A percentile compares a stretch with the other conserved stretches of the same genome.
phyloP scores from a whole-genome alignment of 495 filamentous ascomycete genomes.

The Copromyces sp. region DNA sequence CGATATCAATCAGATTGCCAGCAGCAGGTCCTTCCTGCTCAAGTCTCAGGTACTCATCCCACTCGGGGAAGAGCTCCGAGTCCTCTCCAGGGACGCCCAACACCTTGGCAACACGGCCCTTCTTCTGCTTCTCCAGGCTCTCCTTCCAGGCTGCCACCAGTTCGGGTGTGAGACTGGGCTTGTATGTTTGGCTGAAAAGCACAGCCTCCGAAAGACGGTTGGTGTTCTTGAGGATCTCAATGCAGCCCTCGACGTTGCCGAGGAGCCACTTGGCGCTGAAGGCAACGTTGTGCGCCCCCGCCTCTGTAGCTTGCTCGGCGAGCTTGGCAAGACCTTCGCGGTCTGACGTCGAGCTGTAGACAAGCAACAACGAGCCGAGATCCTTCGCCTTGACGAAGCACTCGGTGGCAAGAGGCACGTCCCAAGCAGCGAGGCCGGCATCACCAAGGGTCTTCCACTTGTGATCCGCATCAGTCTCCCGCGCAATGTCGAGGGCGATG shows the following conservation, averaged over 20 bases:
- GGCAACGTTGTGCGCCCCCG: constrained; percentile 79
- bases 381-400: constrained; percentile 89
- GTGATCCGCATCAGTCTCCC: constrained; percentile 77
- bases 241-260: constrained; percentile 70
- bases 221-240: constrained; percentile 69
- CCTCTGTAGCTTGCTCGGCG: constrained; percentile 59
- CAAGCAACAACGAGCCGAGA: constrained; percentile 73
- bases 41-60: constrained; percentile 77
- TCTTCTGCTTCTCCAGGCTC: constrained; percentile 66
- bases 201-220: constrained; percentile 74
- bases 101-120: constrained; percentile 69
- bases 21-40: constrained; percentile 55
- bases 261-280: constrained; percentile 86
- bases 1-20: constrained; percentile 36
- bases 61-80: constrained; percentile 88
- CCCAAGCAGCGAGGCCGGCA: constrained; percentile 77
- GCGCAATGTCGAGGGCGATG: constrained; percentile 76
- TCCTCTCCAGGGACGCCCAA: constrained; percentile 81
- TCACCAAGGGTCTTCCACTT: constrained; percentile 97
- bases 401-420: constrained; percentile 77
- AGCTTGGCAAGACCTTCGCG: constrained; percentile 60
- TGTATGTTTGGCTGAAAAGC: constrained; percentile 89
- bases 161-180: constrained; percentile 62
- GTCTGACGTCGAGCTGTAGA: constrained; percentile 75
- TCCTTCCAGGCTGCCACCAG: constrained; percentile 71